A percentile compares a stretch with the other conserved stretches of the same genome.
These are phyloP conservation scores for Globisporangium okanoganense DNA, from an alignment of 352 stramenopile species.

Conservation along the genomic window DNA sequence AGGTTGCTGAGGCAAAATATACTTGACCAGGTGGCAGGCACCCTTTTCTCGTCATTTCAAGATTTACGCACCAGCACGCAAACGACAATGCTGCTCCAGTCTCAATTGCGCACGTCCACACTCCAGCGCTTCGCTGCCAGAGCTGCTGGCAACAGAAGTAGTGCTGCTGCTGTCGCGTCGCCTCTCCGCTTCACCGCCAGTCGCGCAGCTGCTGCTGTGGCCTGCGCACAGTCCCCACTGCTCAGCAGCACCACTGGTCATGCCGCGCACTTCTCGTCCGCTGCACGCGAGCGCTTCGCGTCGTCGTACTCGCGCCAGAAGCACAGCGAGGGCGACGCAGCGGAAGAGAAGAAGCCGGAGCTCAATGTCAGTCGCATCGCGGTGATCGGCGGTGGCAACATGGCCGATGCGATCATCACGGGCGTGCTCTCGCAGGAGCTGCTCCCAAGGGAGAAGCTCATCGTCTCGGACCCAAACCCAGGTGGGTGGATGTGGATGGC, in stretches of 20 bases:
- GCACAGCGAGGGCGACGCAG: constrained; percentile 10
- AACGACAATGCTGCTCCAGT: neutral
- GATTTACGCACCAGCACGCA: neutral
- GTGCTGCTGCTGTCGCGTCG: neutral
- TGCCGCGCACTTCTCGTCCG: constrained; percentile 2
- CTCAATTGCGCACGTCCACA: constrained; percentile 3
- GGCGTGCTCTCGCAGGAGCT: constrained; percentile 70
- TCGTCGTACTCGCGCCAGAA: constrained; percentile 17
- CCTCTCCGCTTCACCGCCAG: neutral
- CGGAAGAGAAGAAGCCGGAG: constrained; percentile 8
- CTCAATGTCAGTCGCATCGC: constrained; percentile 55
- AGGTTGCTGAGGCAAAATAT: neutral
- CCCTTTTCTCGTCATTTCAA: constrained; percentile 6
- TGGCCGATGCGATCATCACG: constrained; percentile 87
- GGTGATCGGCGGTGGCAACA: constrained; percentile 87
- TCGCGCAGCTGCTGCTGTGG: neutral
- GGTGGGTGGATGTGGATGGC: constrained; percentile 16
- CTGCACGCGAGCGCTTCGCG: constrained; percentile 13
- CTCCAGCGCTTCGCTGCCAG: constrained; percentile 3
- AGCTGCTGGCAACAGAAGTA: neutral
- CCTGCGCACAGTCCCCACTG: neutral
- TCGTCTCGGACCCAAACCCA: constrained; percentile 80
- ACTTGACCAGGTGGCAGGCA: neutral
- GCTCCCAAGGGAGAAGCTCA: constrained; percentile 54
- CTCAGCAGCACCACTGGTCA: neutral